Conservation (phyloP, 1,284 basidiomycete genomes). For the Trametes polyzona region DNA sequence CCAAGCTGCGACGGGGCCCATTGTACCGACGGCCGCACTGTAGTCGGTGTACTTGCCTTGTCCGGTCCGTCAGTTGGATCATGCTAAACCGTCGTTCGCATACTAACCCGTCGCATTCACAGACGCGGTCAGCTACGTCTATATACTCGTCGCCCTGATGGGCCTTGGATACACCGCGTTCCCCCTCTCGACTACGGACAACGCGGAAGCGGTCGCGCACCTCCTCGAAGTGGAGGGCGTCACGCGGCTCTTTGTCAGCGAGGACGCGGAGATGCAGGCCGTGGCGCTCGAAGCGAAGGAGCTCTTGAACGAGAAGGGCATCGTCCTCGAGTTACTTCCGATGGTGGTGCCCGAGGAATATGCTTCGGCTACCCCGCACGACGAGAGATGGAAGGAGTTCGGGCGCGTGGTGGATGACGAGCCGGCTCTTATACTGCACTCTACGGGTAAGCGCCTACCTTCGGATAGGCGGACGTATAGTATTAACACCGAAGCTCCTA, state of each 20-base stretch:
- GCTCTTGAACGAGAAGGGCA: conserved; percentile 3
- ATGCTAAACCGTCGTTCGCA: too few relatives aligned
- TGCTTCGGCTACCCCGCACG: neutral
- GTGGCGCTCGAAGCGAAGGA: neutral
- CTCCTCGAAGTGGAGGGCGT: conserved; percentile 5
- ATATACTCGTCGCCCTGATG: conserved; percentile 9
- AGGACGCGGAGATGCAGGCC: conserved; percentile 11
- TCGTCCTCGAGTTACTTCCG: conserved; percentile 1
- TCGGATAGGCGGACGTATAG: neutral
- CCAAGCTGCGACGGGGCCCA: too few relatives aligned
- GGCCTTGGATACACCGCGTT: conserved; percentile 13
- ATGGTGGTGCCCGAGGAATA: conserved; percentile 15
- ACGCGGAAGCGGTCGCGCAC: conserved; percentile 16
- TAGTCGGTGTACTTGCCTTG: conserved; percentile 4
- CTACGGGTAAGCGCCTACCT: conserved; percentile 33
- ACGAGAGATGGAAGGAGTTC: neutral
- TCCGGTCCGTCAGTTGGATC: neutral
- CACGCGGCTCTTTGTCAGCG: conserved; percentile 7
- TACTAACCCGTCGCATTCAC: neutral
- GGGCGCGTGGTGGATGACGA: conserved; percentile 6
- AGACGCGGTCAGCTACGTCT: conserved; percentile 14
- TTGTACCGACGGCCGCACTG: neutral
- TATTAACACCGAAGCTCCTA: too few relatives aligned
- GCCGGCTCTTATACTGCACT: conserved; percentile 36
- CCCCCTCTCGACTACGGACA: conserved; percentile 20